A percentile compares a stretch with the other conserved stretches of the same genome.
Evolutionary conservation across 495 filamentous ascomycete genomes (phyloP).

Genomic region (Aspergillus funiculosus): DNA sequence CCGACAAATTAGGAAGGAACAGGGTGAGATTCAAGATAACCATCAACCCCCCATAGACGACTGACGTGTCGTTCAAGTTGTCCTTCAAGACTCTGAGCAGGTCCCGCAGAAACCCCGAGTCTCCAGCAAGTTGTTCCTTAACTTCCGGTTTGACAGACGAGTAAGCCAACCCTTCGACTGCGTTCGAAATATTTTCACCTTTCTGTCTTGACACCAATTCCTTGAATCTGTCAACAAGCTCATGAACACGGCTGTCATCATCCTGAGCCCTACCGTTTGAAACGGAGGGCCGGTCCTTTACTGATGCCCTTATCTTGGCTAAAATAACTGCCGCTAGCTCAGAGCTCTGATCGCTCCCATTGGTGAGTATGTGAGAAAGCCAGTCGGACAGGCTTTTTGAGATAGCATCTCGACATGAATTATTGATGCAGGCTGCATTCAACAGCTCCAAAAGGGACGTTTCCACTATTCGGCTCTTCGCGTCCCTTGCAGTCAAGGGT

Average conservation of each 20-base stretch:
- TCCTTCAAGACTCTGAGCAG: slow-evolving; percentile 61
- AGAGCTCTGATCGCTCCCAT: slow-evolving; percentile 55
- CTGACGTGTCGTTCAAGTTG: slow-evolving; percentile 55
- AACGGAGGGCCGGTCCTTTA: slow-evolving; percentile 33
- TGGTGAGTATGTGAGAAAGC: slow-evolving; percentile 71
- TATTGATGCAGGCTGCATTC: slow-evolving; percentile 81
- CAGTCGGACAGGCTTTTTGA: slow-evolving; percentile 73
- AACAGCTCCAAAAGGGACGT: slow-evolving; percentile 78
- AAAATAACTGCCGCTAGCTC: slow-evolving; percentile 81
- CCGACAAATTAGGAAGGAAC: slow-evolving; percentile 72
- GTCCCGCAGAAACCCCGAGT: slow-evolving; percentile 57
- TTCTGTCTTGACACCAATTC: slow-evolving; percentile 61
- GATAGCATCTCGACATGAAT: slow-evolving; percentile 70
- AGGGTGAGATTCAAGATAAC: slow-evolving; percentile 75
- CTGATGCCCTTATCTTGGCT: slow-evolving; percentile 60
- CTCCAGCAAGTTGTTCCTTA: slow-evolving; percentile 69
- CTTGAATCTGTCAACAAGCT: slow-evolving; percentile 73
- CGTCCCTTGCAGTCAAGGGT: slow-evolving; percentile 64
- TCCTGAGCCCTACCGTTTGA: slow-evolving; percentile 39
- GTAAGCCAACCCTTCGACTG: slow-evolving; percentile 91
- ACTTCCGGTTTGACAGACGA: slow-evolving; percentile 74
- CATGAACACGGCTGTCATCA: slow-evolving; percentile 53
- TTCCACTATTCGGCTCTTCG: slow-evolving; percentile 73
- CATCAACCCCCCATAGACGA: slow-evolving; percentile 79
- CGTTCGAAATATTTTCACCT: slow-evolving; percentile 52